Base-by-base conservation (phyloP, 441 rosid genomes). In the Erysimum cheiri region DNA sequence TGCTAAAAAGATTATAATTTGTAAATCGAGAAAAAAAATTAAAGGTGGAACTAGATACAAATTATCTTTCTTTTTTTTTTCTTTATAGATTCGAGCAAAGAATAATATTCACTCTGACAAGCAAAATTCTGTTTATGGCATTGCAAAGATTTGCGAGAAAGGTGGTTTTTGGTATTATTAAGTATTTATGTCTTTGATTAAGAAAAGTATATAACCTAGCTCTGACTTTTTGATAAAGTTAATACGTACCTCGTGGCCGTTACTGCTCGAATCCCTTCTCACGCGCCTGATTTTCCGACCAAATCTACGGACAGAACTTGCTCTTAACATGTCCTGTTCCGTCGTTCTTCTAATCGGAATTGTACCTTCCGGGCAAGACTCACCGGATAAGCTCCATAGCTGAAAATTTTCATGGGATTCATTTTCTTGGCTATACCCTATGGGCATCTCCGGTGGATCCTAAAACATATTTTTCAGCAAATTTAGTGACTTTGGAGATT, bases 311-410 rank as follows among this genome's bases (percentile, higher is more conserved):
- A 83, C 47, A 33, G 91, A 87, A 64, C 81, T 85, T 5, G 96
- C 96, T 80, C 99, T 79, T 50, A 87, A 59, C 87, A 94, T 74
- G 73, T 94, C 99, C 26, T 85, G 58, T 60, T 89, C 92, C 4
- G 83, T 83, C 31, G 96, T 89, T 86, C 96, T 85, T 79, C 99
- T 83, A 19, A 94, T 83, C 12, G 99, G 99, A 56, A 94, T 63
- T 49, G 98, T 88, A 67, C 96, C 99, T 63, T 86, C 93, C 0
- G 96, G 97, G 52, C 99, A 94, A 15, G 81, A 70, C 60, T 88
- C 97, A 24, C 97, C 99, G 1, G 82, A 80, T 49, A 71, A 7
- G 17, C 91, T 87, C 99, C 99, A 94, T 41, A 75, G 56, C 71
- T 94, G 99, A 61, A 83, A 87, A 68, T 82, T 77, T 76, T 85